A percentile compares a stretch with the other conserved stretches of the same genome.
These are phyloP conservation scores for Cynanchum wilfordii DNA, from an alignment of 257 asterid genomes.

Conservation along the genomic window DNA sequence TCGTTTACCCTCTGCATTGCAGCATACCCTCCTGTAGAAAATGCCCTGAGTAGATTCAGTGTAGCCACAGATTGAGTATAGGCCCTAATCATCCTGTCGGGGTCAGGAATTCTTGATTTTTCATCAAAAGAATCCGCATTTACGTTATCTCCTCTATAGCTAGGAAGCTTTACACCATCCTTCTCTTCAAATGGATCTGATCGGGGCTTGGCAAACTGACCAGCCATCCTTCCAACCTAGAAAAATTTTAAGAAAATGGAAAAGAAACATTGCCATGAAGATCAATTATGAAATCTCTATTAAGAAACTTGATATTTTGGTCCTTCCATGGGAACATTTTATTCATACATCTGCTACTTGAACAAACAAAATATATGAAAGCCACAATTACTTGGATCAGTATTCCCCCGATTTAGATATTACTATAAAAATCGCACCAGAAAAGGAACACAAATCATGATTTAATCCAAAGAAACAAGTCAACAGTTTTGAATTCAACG, in stretches of 20 bases:
- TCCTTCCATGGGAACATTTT: too few relatives aligned
- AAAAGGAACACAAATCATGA: background rate
- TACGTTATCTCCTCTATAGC: slow-evolving; percentile 72
- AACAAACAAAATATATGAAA: background rate
- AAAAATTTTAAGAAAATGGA: background rate
- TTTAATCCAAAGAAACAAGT: background rate
- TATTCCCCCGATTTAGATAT: background rate
- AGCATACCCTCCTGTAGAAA: slow-evolving; percentile 80
- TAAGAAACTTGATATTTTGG: background rate
- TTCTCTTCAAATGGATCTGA: slow-evolving; percentile 61
- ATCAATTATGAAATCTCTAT: background rate
- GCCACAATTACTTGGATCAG: background rate
- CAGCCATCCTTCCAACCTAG: slow-evolving; percentile 81
- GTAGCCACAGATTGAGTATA: slow-evolving; percentile 72
- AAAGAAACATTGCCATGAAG: background rate
- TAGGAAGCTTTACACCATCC: slow-evolving; percentile 67
- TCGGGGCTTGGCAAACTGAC: slow-evolving; percentile 78
- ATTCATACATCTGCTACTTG: background rate
- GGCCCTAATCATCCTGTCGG: slow-evolving; percentile 64
- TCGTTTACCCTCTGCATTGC: slow-evolving; percentile 73
- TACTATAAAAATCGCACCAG: background rate
- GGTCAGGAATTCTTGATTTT: slow-evolving; percentile 65
- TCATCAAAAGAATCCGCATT: slow-evolving; percentile 65
- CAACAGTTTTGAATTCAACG: background rate
- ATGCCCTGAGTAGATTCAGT: slow-evolving; percentile 68